phyloP scores from a whole-genome alignment of 805 yeast species.

The Sugiyamaella lignohabitans region DNA sequence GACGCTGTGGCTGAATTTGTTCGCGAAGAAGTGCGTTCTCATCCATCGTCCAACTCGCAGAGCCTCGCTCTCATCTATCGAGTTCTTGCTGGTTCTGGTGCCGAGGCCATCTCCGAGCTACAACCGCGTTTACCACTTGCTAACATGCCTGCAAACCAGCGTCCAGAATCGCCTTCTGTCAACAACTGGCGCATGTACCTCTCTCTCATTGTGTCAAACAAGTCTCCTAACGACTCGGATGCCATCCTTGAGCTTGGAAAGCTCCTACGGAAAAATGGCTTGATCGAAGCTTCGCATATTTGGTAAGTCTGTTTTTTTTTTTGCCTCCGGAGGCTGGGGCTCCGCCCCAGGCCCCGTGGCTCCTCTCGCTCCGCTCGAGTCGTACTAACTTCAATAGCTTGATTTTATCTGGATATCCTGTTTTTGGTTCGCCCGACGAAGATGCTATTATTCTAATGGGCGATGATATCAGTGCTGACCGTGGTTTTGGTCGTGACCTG shows the following conservation, averaged over 20 bases:
- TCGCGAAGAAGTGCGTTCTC: conserved; percentile 39
- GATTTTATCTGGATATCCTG: conserved; percentile 28
- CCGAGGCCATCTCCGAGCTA: conserved; percentile 47
- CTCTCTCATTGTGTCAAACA: conserved; percentile 28
- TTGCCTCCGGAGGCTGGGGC: neutral
- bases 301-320: conserved; percentile 22
- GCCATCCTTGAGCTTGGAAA: conserved; percentile 34
- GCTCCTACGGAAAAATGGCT: conserved; percentile 33
- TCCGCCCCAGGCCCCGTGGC: neutral
- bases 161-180: conserved; percentile 11
- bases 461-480: conserved; percentile 23
- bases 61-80: conserved; percentile 53
- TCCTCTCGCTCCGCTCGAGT: too few relatives aligned
- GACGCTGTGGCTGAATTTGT: conserved; percentile 53
- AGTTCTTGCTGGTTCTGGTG: conserved; percentile 56
- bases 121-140: conserved; percentile 26
- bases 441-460: conserved; percentile 25
- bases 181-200: conserved; percentile 30
- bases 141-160: conserved; percentile 7
- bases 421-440: conserved; percentile 26
- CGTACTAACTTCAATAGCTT: conserved; percentile 5
- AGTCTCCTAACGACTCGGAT: conserved; percentile 24
- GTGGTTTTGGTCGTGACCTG: conserved; percentile 40
- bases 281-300: conserved; percentile 36
- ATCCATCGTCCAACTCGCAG: conserved; percentile 32